Evolutionary conservation across 345 rosid species (phyloP), one percentile per base, ranked within the genome.

Genomic region (Firmiana major): DNA sequence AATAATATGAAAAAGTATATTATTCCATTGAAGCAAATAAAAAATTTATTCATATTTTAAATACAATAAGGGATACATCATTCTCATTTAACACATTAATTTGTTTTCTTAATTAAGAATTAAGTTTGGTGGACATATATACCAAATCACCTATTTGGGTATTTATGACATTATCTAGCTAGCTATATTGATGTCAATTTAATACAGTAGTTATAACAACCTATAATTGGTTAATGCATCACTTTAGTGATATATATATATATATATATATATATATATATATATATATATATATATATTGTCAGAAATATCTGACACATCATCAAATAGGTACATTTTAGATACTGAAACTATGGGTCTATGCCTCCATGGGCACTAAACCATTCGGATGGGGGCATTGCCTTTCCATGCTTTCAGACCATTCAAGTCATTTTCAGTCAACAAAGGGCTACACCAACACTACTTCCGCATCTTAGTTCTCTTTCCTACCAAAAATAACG

Each of bases 351-450:
- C 8, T 66, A 31, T 66, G 71, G 51, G 64, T 6, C 38, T 17
- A 24, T 24, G 59, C 24, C 8, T 64, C 34, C 19, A 2, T 48
- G 22, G 40, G 40, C 38, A 46, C 17, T 13, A 6, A 13, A 8
- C 17, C 26, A 48, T 49, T 26, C 13, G 26, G 74, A 69, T 42
- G 12, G 3, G 24, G 45, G 22, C 12, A 28, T 66, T 19, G 53
- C 45, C 24, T 28, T 53, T 38, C 28, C 75, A 34, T 24, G 31
- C 13, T 49, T 68, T 55, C 16, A 31, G 54, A 68, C 63, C 19
- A 81, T 31, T 53, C 36, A 63, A 65, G 53, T 19, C 34, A 19
- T 48, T 63, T 67, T 75, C 68, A 43, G 79, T 81, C 84, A 81
- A 54, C 49, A 21, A 54, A 70, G 7, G 26, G 53, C 78, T 7